Percentiles rank a stretch among this genome's conserved stretches.
Evolutionary conservation across 116 monocot species (phyloP).

Genomic region (Iris pallida): DNA sequence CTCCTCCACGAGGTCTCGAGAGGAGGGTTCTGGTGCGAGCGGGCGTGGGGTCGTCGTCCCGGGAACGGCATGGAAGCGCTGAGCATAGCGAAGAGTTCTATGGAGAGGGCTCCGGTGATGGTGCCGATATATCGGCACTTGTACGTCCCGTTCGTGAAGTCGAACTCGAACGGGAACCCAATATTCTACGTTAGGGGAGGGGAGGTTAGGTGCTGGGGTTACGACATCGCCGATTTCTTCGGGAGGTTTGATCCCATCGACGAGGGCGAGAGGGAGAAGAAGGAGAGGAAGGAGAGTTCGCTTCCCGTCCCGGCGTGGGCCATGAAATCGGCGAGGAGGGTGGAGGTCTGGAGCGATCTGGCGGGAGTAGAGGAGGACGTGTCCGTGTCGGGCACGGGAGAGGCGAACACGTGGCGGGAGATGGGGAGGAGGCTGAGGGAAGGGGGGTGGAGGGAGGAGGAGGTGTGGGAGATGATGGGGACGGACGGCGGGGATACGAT

Average conservation of each 20-base stretch:
- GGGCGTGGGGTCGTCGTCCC: slow-evolving; percentile 18
- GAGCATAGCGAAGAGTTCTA: not conserved
- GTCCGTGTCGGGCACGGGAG: slow-evolving; percentile 2
- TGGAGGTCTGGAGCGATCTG: slow-evolving; percentile 44
- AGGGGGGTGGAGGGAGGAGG: slow-evolving; percentile 53
- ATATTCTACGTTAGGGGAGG: slow-evolving; percentile 34
- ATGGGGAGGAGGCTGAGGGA: slow-evolving; percentile 34
- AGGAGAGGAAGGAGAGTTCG: not conserved
- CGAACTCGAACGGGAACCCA: slow-evolving; percentile 39
- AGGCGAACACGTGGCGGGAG: slow-evolving; percentile 19
- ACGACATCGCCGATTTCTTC: slow-evolving; percentile 54
- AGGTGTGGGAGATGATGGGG: slow-evolving; percentile 51
- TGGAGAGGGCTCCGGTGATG: slow-evolving; percentile 29
- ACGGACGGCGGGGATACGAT: slow-evolving; percentile 10
- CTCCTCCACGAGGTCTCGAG: slow-evolving; percentile 26
- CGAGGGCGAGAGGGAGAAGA: no score
- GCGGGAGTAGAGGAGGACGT: not conserved
- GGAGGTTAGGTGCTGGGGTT: slow-evolving; percentile 20
- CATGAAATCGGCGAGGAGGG: slow-evolving; percentile 34
- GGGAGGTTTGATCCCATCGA: not conserved
- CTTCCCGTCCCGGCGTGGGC: slow-evolving; percentile 34
- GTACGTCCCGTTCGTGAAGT: slow-evolving; percentile 33
- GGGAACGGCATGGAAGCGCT: not conserved
- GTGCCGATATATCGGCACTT: slow-evolving; percentile 49
- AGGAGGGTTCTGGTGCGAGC: slow-evolving; percentile 18